Evolutionary conservation across 2,329 filamentous ascomycete species (phyloP).

Genomic region (Exserohilum rostratum): DNA sequence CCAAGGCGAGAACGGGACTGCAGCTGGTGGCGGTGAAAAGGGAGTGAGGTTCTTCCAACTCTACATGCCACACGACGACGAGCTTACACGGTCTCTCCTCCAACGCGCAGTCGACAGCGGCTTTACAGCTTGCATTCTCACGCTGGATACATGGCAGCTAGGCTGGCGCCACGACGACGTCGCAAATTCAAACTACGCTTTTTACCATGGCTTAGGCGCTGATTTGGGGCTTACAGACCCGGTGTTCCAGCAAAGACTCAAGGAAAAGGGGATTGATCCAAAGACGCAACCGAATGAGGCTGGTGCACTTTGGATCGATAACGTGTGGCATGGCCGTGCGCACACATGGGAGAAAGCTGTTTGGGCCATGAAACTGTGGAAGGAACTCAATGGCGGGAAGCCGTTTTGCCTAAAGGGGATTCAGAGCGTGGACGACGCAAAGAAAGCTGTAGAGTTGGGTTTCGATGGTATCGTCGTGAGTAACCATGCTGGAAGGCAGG

Average conservation of each 20-base stretch:
- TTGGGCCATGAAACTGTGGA: slow-evolving; percentile 67
- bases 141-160: slow-evolving; percentile 68
- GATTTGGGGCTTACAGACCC: slow-evolving; percentile 65
- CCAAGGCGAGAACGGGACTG: slow-evolving; percentile 5
- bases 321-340: slow-evolving; percentile 67
- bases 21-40: slow-evolving; percentile 6
- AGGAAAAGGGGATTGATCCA: slow-evolving; percentile 60
- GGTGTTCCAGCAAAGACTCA: slow-evolving; percentile 62
- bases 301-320: slow-evolving; percentile 68
- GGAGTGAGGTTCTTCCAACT: slow-evolving; percentile 65
- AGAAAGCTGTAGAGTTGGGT: slow-evolving; percentile 63
- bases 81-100: slow-evolving; percentile 62
- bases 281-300: slow-evolving; percentile 59
- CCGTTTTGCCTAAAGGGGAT: slow-evolving; percentile 72
- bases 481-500: slow-evolving; percentile 73
- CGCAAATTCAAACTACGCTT: slow-evolving; percentile 64
- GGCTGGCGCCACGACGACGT: slow-evolving; percentile 67
- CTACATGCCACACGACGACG: slow-evolving; percentile 69
- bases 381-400: slow-evolving; percentile 60
- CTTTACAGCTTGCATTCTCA: slow-evolving; percentile 65
- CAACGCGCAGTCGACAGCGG: slow-evolving; percentile 61
- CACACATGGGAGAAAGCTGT: slow-evolving; percentile 70
- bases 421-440: slow-evolving; percentile 69
- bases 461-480: slow-evolving; percentile 71
- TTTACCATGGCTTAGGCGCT: slow-evolving; percentile 65